Percentiles rank a stretch among this genome's conserved stretches.
phyloP scores from a whole-genome alignment of 345 rosid genomes.

The Gossypium turneri region DNA sequence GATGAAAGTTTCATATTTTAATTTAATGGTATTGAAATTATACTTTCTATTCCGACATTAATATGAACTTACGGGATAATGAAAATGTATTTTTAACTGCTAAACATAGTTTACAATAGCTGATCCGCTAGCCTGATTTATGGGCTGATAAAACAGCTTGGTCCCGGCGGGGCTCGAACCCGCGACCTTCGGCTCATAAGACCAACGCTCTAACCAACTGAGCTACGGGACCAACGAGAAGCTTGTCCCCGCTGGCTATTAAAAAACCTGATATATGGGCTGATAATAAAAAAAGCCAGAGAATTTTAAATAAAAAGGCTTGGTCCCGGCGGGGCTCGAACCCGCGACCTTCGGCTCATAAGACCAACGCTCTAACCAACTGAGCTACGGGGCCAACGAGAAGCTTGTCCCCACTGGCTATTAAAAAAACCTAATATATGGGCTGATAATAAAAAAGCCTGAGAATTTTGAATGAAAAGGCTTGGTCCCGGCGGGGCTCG shows the following conservation, averaged over 20 bases:
- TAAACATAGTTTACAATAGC: too few species aligned
- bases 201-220: slow-evolving; percentile 99
- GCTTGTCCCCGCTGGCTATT: fast-evolving
- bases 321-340: slow-evolving; percentile 95
- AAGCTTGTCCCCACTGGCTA: fast-evolving
- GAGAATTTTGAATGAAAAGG: fast-evolving
- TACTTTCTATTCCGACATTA: too few species aligned
- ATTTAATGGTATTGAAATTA: too few species aligned
- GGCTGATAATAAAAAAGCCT: too few species aligned
- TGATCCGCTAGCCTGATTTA: too few species aligned
- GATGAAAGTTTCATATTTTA: too few species aligned
- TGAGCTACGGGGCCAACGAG: slow-evolving; percentile 78
- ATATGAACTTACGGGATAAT: too few species aligned
- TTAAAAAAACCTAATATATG: too few species aligned
- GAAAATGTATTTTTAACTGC: too few species aligned
- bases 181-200: slow-evolving; percentile 98
- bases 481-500: slow-evolving; percentile 89
- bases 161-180: slow-evolving; percentile 94
- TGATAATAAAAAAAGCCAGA: too few species aligned
- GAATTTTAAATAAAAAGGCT: fast-evolving
- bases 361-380: slow-evolving; percentile 99
- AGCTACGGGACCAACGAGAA: slow-evolving; percentile 70
- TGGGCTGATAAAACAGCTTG: slow-evolving; percentile 11
- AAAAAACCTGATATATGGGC: too few species aligned
- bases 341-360: slow-evolving; percentile 98